Conservation (phyloP, 371 early-diverging fungal genomes). For the Lichtheimia hyalospora region DNA sequence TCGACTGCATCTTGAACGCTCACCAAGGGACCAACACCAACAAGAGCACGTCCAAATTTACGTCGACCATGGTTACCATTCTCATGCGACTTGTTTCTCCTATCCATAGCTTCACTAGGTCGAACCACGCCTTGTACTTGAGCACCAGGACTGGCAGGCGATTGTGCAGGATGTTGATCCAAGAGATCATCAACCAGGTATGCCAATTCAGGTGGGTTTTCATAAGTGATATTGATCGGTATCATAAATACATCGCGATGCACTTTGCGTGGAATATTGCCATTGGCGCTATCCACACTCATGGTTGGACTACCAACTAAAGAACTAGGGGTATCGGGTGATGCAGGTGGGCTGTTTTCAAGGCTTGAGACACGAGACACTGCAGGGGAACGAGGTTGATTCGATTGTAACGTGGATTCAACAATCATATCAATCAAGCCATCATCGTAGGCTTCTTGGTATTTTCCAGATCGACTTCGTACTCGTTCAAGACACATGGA, state of each 20-base stretch:
- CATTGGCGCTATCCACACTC: slow-evolving; percentile 31
- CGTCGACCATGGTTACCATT: slow-evolving; percentile 21
- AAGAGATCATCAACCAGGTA: slow-evolving; percentile 41
- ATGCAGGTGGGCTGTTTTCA: slow-evolving; percentile 36
- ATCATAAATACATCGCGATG: slow-evolving; percentile 45
- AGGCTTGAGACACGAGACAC: slow-evolving; percentile 19
- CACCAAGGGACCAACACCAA: slow-evolving; percentile 45
- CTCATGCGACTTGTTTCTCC: slow-evolving; percentile 20
- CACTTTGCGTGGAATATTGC: slow-evolving; percentile 15
- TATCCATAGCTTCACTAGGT: slow-evolving; percentile 50
- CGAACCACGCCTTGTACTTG: slow-evolving; percentile 17
- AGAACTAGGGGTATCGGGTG: slow-evolving; percentile 32
- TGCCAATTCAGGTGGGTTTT: slow-evolving; percentile 44
- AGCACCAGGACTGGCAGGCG: not conserved
- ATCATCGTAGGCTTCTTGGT: slow-evolving; percentile 39
- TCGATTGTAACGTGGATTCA: slow-evolving; percentile 46
- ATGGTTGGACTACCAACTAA: slow-evolving; percentile 25
- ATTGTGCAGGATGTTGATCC: slow-evolving; percentile 36
- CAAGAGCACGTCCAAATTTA: slow-evolving; percentile 35
- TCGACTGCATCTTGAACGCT: slow-evolving; percentile 45
- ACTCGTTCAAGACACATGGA: slow-evolving; percentile 37
- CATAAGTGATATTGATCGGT: slow-evolving; percentile 51
- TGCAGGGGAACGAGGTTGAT: slow-evolving; percentile 28
- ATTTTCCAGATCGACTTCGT: slow-evolving; percentile 47
- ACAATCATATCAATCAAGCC: slow-evolving; percentile 50